Evolutionary conservation across 2,329 filamentous ascomycete genomes (phyloP), one percentile per base, ranked within the genome.

Genomic region (Fusarium albosuccineum): DNA sequence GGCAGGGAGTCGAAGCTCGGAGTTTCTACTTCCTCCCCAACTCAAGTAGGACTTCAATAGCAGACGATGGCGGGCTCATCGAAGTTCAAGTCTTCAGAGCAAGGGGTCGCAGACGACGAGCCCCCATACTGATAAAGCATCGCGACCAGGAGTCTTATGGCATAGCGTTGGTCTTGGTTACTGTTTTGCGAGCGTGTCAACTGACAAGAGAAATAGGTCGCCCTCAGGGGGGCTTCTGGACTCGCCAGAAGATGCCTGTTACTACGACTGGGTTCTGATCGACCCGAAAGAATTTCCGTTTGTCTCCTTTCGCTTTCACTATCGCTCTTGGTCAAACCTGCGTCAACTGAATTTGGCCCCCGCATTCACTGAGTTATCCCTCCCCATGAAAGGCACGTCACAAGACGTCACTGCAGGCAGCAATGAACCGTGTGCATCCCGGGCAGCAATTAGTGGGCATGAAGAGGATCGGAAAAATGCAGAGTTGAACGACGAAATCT

Each of bases 241-340:
- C 16, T 79, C 78, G 16, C 84, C 85, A 4, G 78, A 86, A 67
- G 79, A 85, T 44, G 79, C 82, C 10, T 80, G 74, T 10, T 88
- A 81, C 72, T 88, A 85, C 67, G 80, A 86, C 64, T 89, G 83
- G 76, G 74, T 80, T 42, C 76, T 89, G 4, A 70, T 81, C 22
- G 87, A 89, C 57, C 74, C 84, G 0, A 84, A 80, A 55, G 82
- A 87, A 42, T 77, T 73, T 2, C 87, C 87, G 0, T 88, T 82
- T 64, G 82, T 82, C 5, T 82, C 80, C 0, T 89, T 88, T 62
- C 80, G 80, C 27, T 86, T 88, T 62, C 84, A 89, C 61, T 89
- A 89, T 65, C 82, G 86, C 30, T 85, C 83, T 7, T 83, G 81
- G 82, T 77, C 80, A 9, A 82, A 81, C 55, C 80, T 89, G 10